Evolutionary conservation across 495 filamentous ascomycete genomes (phyloP).

Genomic region (Pseudevernia furfuracea): DNA sequence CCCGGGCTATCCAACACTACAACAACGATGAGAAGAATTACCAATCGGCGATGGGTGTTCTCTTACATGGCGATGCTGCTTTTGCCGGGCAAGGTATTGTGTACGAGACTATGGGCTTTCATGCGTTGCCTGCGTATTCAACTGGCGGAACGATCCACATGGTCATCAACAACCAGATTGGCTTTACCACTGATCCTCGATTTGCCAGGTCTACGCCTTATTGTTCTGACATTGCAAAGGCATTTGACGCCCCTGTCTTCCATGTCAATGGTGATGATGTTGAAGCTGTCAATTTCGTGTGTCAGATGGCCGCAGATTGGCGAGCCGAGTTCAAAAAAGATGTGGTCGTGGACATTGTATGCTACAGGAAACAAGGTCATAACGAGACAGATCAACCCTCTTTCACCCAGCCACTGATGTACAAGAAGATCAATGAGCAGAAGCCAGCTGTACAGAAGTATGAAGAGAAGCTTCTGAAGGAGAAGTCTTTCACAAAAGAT

Average conservation of each 20-base stretch:
- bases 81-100: slow-evolving; percentile 95
- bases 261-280: slow-evolving; percentile 98
- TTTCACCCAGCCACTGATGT: slow-evolving; percentile 99
- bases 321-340: slow-evolving; percentile 96
- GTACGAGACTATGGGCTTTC: slow-evolving; percentile 97
- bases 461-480: slow-evolving; percentile 75
- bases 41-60: slow-evolving; percentile 83
- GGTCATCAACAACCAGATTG: slow-evolving; percentile 99
- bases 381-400: slow-evolving; percentile 99
- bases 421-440: slow-evolving; percentile 85
- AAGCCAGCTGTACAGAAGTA: slow-evolving; percentile 78
- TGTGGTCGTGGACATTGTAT: slow-evolving; percentile 95
- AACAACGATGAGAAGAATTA: slow-evolving; percentile 89
- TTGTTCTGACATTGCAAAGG: slow-evolving; percentile 98
- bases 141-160: slow-evolving; percentile 97
- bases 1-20: slow-evolving; percentile 96
- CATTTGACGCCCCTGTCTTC: slow-evolving; percentile 96
- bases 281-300: slow-evolving; percentile 96
- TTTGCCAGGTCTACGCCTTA: slow-evolving; percentile 96
- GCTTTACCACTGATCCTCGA: slow-evolving; percentile 98
- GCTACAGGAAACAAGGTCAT: slow-evolving; percentile 98
- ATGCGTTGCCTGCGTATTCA: slow-evolving; percentile 87
- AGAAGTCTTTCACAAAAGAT: slow-evolving; percentile 91
- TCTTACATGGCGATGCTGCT: slow-evolving; percentile 94
- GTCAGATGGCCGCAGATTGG: slow-evolving; percentile 93